phyloP scores from a whole-genome alignment of 495 filamentous ascomycete genomes.

The Trypethelium eluteriae region DNA sequence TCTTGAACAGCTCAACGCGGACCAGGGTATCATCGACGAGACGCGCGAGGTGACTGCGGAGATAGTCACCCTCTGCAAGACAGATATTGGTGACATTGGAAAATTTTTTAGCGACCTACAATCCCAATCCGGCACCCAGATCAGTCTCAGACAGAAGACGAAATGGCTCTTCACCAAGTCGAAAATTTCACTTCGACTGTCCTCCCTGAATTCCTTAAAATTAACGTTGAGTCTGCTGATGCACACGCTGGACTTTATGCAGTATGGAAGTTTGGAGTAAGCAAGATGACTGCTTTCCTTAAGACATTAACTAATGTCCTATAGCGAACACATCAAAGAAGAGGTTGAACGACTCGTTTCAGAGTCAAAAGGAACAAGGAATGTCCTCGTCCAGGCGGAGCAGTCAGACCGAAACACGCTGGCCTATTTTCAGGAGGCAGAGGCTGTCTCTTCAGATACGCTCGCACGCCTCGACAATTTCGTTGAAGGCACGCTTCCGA shows the following conservation, averaged over 20 bases:
- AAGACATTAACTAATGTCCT: not conserved
- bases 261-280: not conserved
- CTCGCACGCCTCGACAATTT: not conserved
- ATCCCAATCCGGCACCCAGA: not conserved
- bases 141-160: not conserved
- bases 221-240: not conserved
- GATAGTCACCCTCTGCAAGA: not conserved
- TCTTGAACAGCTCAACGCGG: not conserved
- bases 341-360: not conserved
- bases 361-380: not conserved
- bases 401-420: not conserved
- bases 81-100: not conserved
- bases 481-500: not conserved
- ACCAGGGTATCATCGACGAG: not conserved
- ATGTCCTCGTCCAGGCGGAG: not conserved
- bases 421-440: not conserved
- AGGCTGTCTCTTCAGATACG: not conserved
- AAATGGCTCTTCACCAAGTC: not conserved
- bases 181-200: not conserved
- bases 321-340: not conserved
- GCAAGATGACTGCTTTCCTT: not conserved
- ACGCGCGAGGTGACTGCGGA: not conserved
- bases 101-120: not conserved
- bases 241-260: not conserved
- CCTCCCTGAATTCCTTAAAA: not conserved